Base-by-base conservation (phyloP, 352 stramenopile species). In the Globisporangium solare region DNA sequence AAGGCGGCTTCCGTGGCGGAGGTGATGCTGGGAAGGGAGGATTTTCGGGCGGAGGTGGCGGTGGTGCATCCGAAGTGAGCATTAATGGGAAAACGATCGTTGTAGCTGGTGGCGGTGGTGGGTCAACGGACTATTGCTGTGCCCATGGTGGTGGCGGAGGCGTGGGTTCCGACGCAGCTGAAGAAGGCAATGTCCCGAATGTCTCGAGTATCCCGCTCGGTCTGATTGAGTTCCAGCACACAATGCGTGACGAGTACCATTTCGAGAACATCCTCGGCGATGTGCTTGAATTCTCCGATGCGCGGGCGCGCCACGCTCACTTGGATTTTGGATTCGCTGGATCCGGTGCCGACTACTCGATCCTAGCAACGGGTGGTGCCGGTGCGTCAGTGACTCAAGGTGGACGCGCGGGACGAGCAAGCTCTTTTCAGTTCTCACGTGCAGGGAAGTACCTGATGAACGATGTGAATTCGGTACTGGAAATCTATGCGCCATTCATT, bases 121-220 rank as follows among this genome's bases (percentile, higher is more conserved):
- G 84, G 1, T 74, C 77, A 6, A 79, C 76, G 0, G 77, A 91
- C 59, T 88, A 85, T 47, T 94, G 86, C 45, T 95, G 86, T 65
- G 71, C 83, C 0, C 73, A 89, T 47, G 86, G 86, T 1, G 84
- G 68, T 3, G 84, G 75, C 12, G 80, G 83, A 27, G 80, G 68
- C 24, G 47, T n/a, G 3, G 62, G 64, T 15, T 18, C 47, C 0
- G 50, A 40, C 22, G 7, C 37, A 12, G 82, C 75, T 12, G 74
- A 85, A 54, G 50, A 63, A 31, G 81, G 84, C 6, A 58, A 72
- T 12, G 66, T 62, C 6, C 70, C 79, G 20, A 63, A 61, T 13
- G 83, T 79, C 12, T 76, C 76, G 0, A 69, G 12, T 47, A 65
- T 18, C 6, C 65, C 41, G 18, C 50, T 58, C 58, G 35, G 42